Evolutionary conservation across 2,329 filamentous ascomycete species (phyloP).

Genomic region (Lasiodiplodia hormozganensis): DNA sequence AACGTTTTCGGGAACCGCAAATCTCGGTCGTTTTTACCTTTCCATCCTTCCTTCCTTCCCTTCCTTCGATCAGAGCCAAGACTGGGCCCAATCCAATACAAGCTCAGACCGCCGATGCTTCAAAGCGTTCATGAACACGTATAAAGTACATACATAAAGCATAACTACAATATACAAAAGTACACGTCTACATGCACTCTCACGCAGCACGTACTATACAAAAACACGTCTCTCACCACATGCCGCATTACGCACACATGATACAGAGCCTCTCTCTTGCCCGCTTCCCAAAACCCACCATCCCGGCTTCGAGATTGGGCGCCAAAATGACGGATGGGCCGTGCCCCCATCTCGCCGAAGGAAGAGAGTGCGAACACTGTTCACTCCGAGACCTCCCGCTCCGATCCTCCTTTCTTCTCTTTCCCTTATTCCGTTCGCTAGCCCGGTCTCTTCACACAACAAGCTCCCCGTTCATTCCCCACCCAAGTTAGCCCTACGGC

Average conservation of each 20-base stretch:
- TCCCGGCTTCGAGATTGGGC: not conserved
- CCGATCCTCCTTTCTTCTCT: not conserved
- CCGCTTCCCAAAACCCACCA: not conserved
- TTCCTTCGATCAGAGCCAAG: slow-evolving; percentile 1
- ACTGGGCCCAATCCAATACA: slow-evolving; percentile 8
- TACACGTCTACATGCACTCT: not conserved
- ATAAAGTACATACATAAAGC: not conserved
- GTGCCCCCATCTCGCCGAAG: not conserved
- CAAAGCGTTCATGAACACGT: not conserved
- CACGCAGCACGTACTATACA: not conserved
- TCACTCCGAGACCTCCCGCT: not conserved
- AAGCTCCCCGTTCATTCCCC: too few relatives aligned
- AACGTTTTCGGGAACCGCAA: not conserved
- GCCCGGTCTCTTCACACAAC: not conserved
- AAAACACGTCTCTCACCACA: not conserved
- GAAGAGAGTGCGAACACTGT: not conserved
- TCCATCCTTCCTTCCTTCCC: not conserved
- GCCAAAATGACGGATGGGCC: not conserved
- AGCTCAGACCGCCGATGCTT: slow-evolving; percentile 6
- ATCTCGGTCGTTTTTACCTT: not conserved
- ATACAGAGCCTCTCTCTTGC: not conserved
- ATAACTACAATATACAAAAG: not conserved
- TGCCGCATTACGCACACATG: not conserved
- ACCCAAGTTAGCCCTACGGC: not conserved
- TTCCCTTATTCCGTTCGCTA: not conserved